phyloP scores from a whole-genome alignment of 148 eudicot species.

The Dysphania ambrosioides region DNA sequence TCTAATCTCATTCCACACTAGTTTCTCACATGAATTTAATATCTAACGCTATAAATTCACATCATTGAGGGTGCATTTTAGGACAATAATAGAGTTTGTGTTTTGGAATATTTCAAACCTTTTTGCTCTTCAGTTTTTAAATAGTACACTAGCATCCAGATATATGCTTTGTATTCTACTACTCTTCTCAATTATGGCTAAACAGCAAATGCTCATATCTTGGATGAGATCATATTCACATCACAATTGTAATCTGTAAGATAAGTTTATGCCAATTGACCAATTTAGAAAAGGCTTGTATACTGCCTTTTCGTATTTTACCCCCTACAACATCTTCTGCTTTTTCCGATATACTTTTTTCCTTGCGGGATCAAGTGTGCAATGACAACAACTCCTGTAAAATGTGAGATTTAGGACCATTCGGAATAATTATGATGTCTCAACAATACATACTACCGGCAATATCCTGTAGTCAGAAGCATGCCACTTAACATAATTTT shows the following conservation, averaged over 20 bases:
- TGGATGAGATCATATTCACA: not conserved
- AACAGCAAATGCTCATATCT: not conserved
- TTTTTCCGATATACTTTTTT: not conserved
- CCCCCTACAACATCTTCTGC: not conserved
- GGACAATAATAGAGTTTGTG: no score
- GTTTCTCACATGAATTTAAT: no score
- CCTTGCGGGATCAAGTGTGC: constrained; percentile 51
- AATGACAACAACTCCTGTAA: constrained; percentile 59
- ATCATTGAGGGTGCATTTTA: no score
- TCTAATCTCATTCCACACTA: no score
- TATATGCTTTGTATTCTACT: not conserved
- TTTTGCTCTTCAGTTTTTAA: no score
- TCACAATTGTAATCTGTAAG: not conserved
- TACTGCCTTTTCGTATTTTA: not conserved
- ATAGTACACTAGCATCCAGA: no score
- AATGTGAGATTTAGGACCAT: constrained; percentile 31
- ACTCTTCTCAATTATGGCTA: not conserved
- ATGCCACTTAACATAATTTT: not conserved
- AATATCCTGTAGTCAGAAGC: constrained; percentile 8
- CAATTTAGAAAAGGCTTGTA: not conserved
- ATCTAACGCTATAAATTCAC: no score
- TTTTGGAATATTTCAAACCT: no score
- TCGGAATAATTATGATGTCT: not conserved
- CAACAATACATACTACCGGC: constrained; percentile 1
- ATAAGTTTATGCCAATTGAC: not conserved